Evolutionary conservation across 768 basidiomycete species (phyloP).

Genomic region (Russula sp.): DNA sequence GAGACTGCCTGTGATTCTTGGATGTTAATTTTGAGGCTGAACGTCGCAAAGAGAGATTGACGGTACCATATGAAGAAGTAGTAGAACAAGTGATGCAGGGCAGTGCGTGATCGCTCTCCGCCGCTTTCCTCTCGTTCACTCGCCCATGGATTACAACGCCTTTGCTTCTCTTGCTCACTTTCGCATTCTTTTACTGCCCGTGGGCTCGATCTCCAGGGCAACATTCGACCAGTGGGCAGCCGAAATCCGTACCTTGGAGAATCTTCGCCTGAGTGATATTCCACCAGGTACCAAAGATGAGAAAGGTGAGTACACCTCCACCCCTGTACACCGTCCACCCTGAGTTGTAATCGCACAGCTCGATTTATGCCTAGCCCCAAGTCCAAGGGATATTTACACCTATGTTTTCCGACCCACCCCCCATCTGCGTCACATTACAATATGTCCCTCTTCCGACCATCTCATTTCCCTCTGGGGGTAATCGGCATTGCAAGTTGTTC

Average conservation of each 20-base stretch:
- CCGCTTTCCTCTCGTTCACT: background rate
- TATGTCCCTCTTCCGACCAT: constrained; percentile 67
- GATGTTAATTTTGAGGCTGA: background rate
- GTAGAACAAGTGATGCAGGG: background rate
- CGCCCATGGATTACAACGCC: constrained; percentile 55
- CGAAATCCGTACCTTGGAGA: constrained; percentile 66
- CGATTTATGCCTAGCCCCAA: constrained; percentile 76
- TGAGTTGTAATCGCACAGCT: constrained; percentile 35
- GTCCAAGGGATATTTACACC: constrained; percentile 73
- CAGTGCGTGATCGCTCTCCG: background rate
- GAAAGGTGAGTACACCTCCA: constrained; percentile 42
- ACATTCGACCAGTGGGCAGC: constrained; percentile 67
- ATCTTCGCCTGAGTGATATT: constrained; percentile 74
- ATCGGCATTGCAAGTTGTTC: constrained; percentile 79
- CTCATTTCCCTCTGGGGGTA: constrained; percentile 79
- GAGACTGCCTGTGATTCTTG: constrained; percentile 49
- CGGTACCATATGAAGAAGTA: constrained; percentile 4
- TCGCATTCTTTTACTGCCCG: constrained; percentile 77
- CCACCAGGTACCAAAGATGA: constrained; percentile 74
- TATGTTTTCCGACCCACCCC: constrained; percentile 71
- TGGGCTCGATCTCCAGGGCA: constrained; percentile 64
- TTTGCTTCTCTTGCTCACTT: constrained; percentile 85
- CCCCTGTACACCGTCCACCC: background rate
- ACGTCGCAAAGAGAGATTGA: background rate
- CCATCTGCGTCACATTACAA: constrained; percentile 59